These are phyloP conservation scores for Candida tunisiensis DNA, from an alignment of 1,139 yeast species.

Conservation along the genomic window DNA sequence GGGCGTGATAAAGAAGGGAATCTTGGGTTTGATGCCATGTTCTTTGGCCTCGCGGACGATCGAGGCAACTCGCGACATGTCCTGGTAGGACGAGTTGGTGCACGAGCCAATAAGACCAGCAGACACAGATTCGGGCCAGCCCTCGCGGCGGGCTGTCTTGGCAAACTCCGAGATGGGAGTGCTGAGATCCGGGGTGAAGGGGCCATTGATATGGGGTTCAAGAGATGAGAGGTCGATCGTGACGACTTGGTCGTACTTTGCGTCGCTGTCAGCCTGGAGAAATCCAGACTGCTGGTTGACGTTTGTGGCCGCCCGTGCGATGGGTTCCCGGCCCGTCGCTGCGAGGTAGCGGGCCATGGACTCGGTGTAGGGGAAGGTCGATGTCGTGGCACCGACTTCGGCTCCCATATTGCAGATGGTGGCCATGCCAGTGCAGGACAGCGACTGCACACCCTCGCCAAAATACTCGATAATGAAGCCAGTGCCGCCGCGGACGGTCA, in stretches of 20 bases:
- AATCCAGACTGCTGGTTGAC: slow-evolving; percentile 41
- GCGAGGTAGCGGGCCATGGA: slow-evolving; percentile 68
- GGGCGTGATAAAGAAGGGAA: slow-evolving; percentile 88
- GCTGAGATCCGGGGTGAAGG: slow-evolving; percentile 87
- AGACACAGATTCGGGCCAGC: slow-evolving; percentile 68
- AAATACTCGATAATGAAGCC: slow-evolving; percentile 91
- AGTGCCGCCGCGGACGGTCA: slow-evolving; percentile 96
- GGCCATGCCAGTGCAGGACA: slow-evolving; percentile 98
- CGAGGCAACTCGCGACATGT: slow-evolving; percentile 89
- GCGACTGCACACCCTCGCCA: slow-evolving; percentile 76
- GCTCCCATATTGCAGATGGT: slow-evolving; percentile 99
- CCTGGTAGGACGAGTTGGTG: slow-evolving; percentile 95
- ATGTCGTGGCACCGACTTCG: slow-evolving; percentile 96
- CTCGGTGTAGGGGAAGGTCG: slow-evolving; percentile 87
- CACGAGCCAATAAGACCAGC: slow-evolving; percentile 97
- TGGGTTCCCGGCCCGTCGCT: slow-evolving; percentile 68
- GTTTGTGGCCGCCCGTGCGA: slow-evolving; percentile 61
- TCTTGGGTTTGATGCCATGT: slow-evolving; percentile 81
- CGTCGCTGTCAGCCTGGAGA: slow-evolving; percentile 64
- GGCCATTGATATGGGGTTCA: slow-evolving; percentile 89
- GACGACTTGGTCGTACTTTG: slow-evolving; percentile 67
- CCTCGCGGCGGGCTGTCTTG: slow-evolving; percentile 40
- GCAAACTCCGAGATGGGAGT: slow-evolving; percentile 70
- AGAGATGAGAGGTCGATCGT: slow-evolving; percentile 60
- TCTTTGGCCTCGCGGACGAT: slow-evolving; percentile 70